Evolutionary conservation across 2,329 filamentous ascomycete genomes (phyloP).

Genomic region (Bipolaris cookei): DNA sequence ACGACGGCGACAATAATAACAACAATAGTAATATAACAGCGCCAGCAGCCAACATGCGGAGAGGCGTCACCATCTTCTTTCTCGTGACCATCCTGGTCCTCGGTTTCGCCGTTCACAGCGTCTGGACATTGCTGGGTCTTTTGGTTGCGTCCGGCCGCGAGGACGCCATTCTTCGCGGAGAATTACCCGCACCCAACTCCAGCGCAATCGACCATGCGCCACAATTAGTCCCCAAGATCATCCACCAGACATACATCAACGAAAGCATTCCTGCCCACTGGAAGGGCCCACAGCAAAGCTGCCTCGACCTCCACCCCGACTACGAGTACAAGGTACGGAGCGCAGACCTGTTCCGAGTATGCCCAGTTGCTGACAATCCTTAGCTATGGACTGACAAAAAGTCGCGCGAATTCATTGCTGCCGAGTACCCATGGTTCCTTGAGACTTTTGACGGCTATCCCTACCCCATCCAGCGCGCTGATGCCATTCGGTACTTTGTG

Average conservation of each 20-base stretch:
- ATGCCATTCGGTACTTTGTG: conserved; percentile 80
- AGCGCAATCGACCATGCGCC: conserved; percentile 62
- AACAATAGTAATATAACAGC: background rate
- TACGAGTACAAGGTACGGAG: conserved; percentile 72
- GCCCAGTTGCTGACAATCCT: conserved; percentile 17
- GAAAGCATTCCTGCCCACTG: conserved; percentile 71
- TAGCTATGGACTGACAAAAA: conserved; percentile 78
- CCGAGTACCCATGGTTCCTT: conserved; percentile 74
- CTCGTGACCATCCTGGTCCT: conserved; percentile 69
- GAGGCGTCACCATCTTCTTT: conserved; percentile 67
- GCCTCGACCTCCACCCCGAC: conserved; percentile 69
- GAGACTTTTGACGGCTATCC: conserved; percentile 75
- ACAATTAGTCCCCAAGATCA: conserved; percentile 75
- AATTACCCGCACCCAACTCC: conserved; percentile 70
- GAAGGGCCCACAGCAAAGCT: conserved; percentile 69
- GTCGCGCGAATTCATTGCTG: conserved; percentile 72
- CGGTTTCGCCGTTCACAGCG: conserved; percentile 67
- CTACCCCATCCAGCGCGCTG: conserved; percentile 78
- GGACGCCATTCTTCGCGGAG: conserved; percentile 70
- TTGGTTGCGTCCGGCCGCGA: conserved; percentile 70
- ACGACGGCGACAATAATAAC: conserved; percentile 43
- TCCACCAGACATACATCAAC: conserved; percentile 78
- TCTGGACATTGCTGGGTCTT: conserved; percentile 74
- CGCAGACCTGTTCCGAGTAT: conserved; percentile 26
- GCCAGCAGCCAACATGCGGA: conserved; percentile 59